Evolutionary conservation across 805 yeast species (phyloP).

Genomic region (Kuraishia capsulata): DNA sequence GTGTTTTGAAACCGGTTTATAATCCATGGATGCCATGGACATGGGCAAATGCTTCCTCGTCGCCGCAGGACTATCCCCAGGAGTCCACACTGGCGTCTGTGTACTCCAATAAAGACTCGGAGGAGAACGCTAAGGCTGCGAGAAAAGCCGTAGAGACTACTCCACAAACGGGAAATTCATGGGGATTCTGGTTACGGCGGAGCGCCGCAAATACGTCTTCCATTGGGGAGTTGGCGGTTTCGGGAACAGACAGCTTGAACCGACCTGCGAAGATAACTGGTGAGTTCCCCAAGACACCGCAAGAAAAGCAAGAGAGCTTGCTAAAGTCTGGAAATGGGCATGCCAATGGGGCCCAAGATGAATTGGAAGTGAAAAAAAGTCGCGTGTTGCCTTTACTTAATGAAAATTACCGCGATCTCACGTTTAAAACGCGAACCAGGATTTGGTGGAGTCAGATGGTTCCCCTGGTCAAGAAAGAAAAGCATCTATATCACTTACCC

Average conservation of each 20-base stretch:
- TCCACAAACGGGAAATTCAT: conserved; percentile 12
- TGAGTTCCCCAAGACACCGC: conserved; percentile 18
- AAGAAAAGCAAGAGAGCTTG: conserved; percentile 16
- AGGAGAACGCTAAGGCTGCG: conserved; percentile 15
- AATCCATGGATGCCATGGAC: conserved; percentile 11
- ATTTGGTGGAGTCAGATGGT: conserved; percentile 13
- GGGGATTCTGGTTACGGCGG: conserved; percentile 14
- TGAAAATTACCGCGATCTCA: conserved; percentile 16
- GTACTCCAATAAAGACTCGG: conserved; percentile 10
- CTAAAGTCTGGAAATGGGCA: not conserved
- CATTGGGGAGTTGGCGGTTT: conserved; percentile 16
- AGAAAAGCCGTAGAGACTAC: conserved; percentile 12
- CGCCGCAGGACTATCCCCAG: conserved; percentile 1
- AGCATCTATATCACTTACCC: conserved; percentile 18
- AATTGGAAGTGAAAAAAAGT: not conserved
- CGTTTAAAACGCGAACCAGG: conserved; percentile 15
- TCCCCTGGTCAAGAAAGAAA: conserved; percentile 15
- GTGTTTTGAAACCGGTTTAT: no score
- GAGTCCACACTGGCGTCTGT: conserved; percentile 5
- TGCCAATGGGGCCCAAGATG: no score
- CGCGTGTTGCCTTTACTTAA: conserved; percentile 17
- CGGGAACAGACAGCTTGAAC: conserved; percentile 18
- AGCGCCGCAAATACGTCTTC: conserved; percentile 2
- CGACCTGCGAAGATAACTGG: conserved; percentile 15
- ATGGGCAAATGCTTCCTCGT: conserved; percentile 5